phyloP scores from a whole-genome alignment of 2,329 filamentous ascomycete species.

The Diplodia intermedia region DNA sequence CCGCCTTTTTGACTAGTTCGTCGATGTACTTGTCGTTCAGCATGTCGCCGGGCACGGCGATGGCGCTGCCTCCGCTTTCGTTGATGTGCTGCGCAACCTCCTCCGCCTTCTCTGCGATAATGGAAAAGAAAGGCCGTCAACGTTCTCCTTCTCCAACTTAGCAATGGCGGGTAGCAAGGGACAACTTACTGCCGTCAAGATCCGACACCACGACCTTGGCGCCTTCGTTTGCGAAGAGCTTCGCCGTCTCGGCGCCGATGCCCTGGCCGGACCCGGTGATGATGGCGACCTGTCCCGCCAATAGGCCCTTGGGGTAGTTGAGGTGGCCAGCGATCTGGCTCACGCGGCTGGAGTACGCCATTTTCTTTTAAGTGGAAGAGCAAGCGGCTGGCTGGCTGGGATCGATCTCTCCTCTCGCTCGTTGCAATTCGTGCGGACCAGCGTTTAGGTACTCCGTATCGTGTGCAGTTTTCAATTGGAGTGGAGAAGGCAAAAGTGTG shows the following conservation, averaged over 20 bases:
- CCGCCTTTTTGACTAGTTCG: conserved; percentile 74
- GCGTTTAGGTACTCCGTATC: background rate
- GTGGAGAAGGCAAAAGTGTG: background rate
- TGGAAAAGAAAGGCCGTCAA: background rate
- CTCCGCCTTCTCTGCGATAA: conserved; percentile 68
- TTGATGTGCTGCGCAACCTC: conserved; percentile 75
- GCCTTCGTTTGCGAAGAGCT: conserved; percentile 85
- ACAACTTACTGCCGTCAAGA: conserved; percentile 70
- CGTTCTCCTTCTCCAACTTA: background rate
- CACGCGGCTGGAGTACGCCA: conserved; percentile 58
- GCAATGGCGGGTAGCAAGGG: no score
- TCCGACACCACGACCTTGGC: conserved; percentile 84
- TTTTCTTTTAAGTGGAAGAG: background rate
- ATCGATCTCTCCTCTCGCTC: background rate
- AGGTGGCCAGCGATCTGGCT: conserved; percentile 78
- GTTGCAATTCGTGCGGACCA: background rate
- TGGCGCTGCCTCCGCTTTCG: conserved; percentile 67
- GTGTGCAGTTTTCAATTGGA: conserved; percentile 3
- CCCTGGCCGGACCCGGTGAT: conserved; percentile 87
- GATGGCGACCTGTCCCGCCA: conserved; percentile 82
- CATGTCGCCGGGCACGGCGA: conserved; percentile 79
- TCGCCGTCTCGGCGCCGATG: conserved; percentile 83
- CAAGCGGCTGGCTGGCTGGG: background rate
- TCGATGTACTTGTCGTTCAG: conserved; percentile 73
- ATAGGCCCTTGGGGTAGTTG: conserved; percentile 80